A percentile compares a stretch with the other conserved stretches of the same genome.
phyloP scores from a whole-genome alignment of 208 protist genomes.

The Naegleria lovaniensis region DNA sequence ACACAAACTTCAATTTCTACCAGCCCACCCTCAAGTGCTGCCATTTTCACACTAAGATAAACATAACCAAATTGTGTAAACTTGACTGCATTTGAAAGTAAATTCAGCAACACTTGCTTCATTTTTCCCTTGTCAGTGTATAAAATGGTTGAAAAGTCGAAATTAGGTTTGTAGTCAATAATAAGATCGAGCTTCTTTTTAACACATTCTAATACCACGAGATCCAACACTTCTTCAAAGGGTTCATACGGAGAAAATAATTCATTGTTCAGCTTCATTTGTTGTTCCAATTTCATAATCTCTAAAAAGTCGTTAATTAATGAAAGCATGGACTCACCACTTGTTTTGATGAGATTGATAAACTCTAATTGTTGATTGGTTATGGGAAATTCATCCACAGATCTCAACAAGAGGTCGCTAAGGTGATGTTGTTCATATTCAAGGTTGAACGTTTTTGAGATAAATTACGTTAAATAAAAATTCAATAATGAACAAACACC shows the following conservation, averaged over 20 bases:
- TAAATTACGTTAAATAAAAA: no score
- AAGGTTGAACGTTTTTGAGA: no score
- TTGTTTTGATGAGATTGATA: background rate
- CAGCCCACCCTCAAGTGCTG: background rate
- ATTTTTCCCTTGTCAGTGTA: background rate
- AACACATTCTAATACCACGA: background rate
- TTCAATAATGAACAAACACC: no score
- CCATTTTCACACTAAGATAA: background rate
- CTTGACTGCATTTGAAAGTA: background rate
- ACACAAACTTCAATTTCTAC: background rate
- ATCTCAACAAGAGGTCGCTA: no score
- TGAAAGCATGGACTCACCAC: background rate
- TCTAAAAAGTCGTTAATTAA: background rate
- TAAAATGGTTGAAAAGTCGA: background rate
- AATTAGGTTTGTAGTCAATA: background rate
- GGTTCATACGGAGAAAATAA: background rate
- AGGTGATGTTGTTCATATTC: no score
- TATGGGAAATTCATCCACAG: background rate
- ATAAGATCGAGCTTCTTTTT: background rate
- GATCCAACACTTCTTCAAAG: background rate
- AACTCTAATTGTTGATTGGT: background rate
- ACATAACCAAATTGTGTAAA: background rate
- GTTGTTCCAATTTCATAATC: background rate
- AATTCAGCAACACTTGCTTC: background rate
- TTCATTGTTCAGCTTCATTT: background rate